Percentiles rank a stretch among this genome's conserved stretches.
phyloP scores from a whole-genome alignment of 306 rosid species.

The Gynostemma pentaphyllum region DNA sequence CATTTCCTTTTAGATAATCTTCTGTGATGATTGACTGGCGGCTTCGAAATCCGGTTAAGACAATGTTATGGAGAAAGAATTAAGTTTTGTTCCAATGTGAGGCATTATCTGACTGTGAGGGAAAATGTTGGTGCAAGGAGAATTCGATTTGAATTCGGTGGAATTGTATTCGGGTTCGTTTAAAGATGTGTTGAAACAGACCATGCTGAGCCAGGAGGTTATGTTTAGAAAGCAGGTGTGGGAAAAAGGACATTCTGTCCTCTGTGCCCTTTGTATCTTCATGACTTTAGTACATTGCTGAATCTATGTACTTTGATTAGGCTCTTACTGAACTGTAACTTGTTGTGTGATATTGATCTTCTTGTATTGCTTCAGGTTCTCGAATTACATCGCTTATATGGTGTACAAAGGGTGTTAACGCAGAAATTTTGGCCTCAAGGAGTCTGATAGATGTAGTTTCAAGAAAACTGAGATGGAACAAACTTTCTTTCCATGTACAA shows the following conservation, averaged over 20 bases:
- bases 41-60: background rate
- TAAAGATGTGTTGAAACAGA: slow-evolving; percentile 30
- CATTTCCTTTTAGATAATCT: background rate
- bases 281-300: background rate
- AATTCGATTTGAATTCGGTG: slow-evolving; percentile 25
- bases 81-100: background rate
- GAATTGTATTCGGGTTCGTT: slow-evolving; percentile 17
- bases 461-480: slow-evolving; percentile 17
- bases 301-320: background rate
- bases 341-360: background rate
- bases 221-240: slow-evolving; percentile 43
- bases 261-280: background rate
- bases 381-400: slow-evolving; percentile 45
- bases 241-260: background rate
- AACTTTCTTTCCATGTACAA: slow-evolving; percentile 14
- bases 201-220: slow-evolving; percentile 48
- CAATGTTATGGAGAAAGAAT: background rate
- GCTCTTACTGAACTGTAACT: background rate
- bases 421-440: slow-evolving; percentile 20
- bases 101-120: background rate
- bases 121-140: slow-evolving; percentile 33
- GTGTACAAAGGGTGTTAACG: slow-evolving; percentile 39
- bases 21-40: background rate
- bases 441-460: slow-evolving; percentile 15
- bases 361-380: slow-evolving; percentile 29